Evolutionary conservation across 2,329 filamentous ascomycete genomes (phyloP), one percentile per base, ranked within the genome.

Genomic region (Aspergillus transmontanensis): DNA sequence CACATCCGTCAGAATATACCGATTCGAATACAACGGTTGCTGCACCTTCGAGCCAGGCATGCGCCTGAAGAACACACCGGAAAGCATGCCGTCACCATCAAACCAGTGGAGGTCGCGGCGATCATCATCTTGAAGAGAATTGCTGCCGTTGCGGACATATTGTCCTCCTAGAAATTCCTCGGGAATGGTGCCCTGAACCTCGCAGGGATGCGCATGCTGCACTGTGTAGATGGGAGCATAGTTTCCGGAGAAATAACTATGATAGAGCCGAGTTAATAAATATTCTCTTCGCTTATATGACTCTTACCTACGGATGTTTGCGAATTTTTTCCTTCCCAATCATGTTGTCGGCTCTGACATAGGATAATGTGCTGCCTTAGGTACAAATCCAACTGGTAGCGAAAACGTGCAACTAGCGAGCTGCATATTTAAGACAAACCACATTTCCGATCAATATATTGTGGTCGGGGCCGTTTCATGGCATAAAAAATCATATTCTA

Each of bases 41-140:
- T 89, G 81, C 2, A 75, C 66, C 0, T 71, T 66, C 3, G 80
- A 72, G 6, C 77, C 75, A 3, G 76, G 75, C 2, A 80, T 80
- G 32, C 79, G 79, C 23, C 48, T 36, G 72, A 90, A 92, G 21
- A 81, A 81, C 0, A 92, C 88, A 1, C 89, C 89, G 34, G 86
- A 86, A 12, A 92, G 84, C 89, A 92, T 92, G 5, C 89, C 90
- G 72, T 92, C 89, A 36, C 90, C 89, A 68, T 92, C 90, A 65
- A 92, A 92, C 89, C 89, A 91, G 72, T 92, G 89, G 10, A 87
- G 84, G 71, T 90, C 87, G 45, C 83, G 84, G 3, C 86, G 73
- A 59, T 89, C 85, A 62, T 89, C 85, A 63, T 90, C 88, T 32
- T 83, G 83, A 9, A 89, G 80, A 6, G 89, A 89, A 69, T 91